Percentiles rank a stretch among this genome's conserved stretches.
phyloP scores from a whole-genome alignment of 176 grass and related monocot species.

The Hsuehochloa calcarea region DNA sequence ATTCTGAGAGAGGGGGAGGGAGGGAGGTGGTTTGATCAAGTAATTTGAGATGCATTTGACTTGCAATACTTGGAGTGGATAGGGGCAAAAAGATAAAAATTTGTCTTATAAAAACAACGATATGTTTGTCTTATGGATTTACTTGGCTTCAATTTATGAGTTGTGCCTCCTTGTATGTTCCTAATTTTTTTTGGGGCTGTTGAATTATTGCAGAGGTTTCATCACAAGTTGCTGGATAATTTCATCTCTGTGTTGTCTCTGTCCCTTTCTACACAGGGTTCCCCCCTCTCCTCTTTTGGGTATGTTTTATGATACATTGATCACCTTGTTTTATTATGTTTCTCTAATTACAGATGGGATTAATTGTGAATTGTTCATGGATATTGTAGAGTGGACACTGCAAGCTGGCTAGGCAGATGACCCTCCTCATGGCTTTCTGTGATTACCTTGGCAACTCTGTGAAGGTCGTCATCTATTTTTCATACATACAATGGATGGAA shows the following conservation, averaged over 20 bases:
- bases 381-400: too few relatives aligned
- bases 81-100: neutral
- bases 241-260: conserved; percentile 80
- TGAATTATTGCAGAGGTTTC: conserved; percentile 61
- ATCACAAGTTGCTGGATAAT: conserved; percentile 61
- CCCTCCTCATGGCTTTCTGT: too few relatives aligned
- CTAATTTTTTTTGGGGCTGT: neutral
- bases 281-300: conserved; percentile 91
- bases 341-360: neutral
- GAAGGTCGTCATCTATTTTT: too few relatives aligned
- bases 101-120: neutral
- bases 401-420: too few relatives aligned
- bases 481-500: too few relatives aligned
- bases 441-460: too few relatives aligned
- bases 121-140: neutral
- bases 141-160: neutral
- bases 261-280: conserved; percentile 96
- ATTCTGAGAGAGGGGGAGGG: neutral
- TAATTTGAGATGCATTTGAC: neutral
- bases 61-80: neutral
- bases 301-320: conserved; percentile 25
- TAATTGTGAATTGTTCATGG: neutral
- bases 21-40: neutral
- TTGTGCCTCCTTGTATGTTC: neutral
- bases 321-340: neutral